These are phyloP conservation scores for Eucalyptus pauciflora DNA, from an alignment of 345 rosid genomes.

Conservation along the genomic window DNA sequence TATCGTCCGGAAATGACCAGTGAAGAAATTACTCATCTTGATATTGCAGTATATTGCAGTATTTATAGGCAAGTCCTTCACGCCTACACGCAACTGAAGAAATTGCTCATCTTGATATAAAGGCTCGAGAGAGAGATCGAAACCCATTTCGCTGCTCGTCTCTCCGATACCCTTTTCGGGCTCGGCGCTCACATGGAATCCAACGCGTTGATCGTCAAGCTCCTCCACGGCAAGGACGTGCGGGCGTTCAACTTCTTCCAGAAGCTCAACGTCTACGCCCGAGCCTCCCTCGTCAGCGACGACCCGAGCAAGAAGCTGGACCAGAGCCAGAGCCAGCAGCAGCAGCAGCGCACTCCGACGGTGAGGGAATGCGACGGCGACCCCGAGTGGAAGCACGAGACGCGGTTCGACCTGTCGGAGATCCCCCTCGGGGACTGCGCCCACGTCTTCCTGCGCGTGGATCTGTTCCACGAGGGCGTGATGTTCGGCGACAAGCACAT, in stretches of 20 bases:
- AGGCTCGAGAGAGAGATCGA: background rate
- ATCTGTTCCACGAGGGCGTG: conserved; percentile 29
- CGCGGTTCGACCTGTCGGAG: conserved; percentile 19
- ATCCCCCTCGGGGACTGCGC: conserved; percentile 1
- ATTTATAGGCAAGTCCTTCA: background rate
- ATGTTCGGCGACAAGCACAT: conserved; percentile 45
- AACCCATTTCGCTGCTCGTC: background rate
- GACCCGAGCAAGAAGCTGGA: conserved; percentile 11
- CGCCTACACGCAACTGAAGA: background rate
- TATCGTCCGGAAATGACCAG: background rate
- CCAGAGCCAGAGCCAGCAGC: background rate
- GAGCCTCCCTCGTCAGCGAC: conserved; percentile 12
- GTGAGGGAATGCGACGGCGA: conserved; percentile 35
- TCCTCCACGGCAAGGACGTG: conserved; percentile 27
- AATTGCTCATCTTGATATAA: background rate
- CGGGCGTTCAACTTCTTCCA: conserved; percentile 48
- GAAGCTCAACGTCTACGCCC: conserved; percentile 30
- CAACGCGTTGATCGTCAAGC: conserved; percentile 17
- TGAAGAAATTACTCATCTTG: background rate
- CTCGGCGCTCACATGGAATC: conserved; percentile 1
- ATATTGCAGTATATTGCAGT: background rate
- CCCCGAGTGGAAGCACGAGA: conserved; percentile 49
- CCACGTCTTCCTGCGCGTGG: conserved; percentile 18
- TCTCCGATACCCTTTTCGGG: background rate
- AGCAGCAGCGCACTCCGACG: conserved; percentile 19